Percentiles rank a stretch among this genome's conserved stretches.
phyloP scores from a whole-genome alignment of 345 rosid genomes.

The Noccaea caerulescens region DNA sequence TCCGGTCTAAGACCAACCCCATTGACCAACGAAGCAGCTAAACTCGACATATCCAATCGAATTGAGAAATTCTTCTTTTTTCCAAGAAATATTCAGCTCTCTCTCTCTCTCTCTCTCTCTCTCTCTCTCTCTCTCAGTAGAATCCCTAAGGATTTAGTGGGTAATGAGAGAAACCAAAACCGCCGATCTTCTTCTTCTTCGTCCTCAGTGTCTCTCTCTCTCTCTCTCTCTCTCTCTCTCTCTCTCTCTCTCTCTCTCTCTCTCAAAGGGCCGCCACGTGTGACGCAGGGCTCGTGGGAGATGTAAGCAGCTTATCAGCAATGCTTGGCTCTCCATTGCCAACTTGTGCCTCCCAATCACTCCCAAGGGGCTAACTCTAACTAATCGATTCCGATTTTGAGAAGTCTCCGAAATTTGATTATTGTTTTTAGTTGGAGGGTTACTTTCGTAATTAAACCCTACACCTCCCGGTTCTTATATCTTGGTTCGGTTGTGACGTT shows the following conservation, averaged over 20 bases:
- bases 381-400: neutral
- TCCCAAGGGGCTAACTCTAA: slow-evolving; percentile 16
- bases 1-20: slow-evolving; percentile 59
- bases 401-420: neutral
- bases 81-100: neutral
- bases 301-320: slow-evolving; percentile 36
- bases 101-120: neutral
- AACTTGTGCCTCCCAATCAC: slow-evolving; percentile 28
- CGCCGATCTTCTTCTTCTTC: slow-evolving; percentile 30
- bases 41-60: slow-evolving; percentile 32
- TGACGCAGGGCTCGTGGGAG: slow-evolving; percentile 32
- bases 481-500: slow-evolving; percentile 16
- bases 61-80: neutral
- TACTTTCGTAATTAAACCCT: slow-evolving; percentile 14
- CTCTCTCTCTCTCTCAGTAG: neutral
- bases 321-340: slow-evolving; percentile 43
- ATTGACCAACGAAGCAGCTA: slow-evolving; percentile 60
- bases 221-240: slow-evolving; percentile 19
- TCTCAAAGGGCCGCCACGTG: slow-evolving; percentile 31
- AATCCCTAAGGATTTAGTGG: slow-evolving; percentile 6
- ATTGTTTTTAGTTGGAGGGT: slow-evolving; percentile 16
- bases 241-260: slow-evolving; percentile 19
- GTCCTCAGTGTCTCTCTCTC: slow-evolving; percentile 8
- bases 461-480: neutral
- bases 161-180: slow-evolving; percentile 8